Percentiles rank a stretch among this genome's conserved stretches.
Conservation (phyloP, 1,284 basidiomycete genomes). For the Heterobasidion parviporum region DNA sequence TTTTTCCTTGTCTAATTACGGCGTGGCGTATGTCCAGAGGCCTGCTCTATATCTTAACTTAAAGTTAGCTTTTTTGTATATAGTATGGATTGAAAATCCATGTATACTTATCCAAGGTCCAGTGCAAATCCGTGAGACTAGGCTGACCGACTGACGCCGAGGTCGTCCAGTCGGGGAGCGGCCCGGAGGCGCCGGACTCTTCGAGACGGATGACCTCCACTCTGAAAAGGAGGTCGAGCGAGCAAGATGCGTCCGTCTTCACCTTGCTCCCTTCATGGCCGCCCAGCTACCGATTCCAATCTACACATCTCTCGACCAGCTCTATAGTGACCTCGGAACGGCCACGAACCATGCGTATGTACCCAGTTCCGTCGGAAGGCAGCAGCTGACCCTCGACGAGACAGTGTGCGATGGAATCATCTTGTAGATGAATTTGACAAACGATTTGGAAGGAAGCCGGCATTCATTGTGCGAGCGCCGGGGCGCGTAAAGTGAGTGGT, state of each 20-base stretch:
- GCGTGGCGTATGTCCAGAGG: no score
- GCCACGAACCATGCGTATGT: slow-evolving; percentile 51
- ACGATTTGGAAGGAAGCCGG: slow-evolving; percentile 59
- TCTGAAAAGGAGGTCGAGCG: neutral
- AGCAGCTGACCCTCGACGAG: neutral
- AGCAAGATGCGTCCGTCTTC: neutral
- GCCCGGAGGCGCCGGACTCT: neutral
- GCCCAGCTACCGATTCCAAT: slow-evolving; percentile 57
- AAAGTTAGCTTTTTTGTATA: no score
- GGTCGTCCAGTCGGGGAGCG: neutral
- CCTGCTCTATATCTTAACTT: no score
- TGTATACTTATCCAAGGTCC: neutral
- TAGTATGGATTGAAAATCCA: neutral
- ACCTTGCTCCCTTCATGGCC: slow-evolving; percentile 32
- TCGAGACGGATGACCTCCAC: neutral
- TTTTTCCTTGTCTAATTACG: no score
- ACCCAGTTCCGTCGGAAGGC: neutral
- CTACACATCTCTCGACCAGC: slow-evolving; percentile 51
- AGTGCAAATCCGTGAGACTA: neutral
- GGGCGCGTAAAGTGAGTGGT: slow-evolving; percentile 68
- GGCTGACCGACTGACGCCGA: neutral
- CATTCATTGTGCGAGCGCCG: slow-evolving; percentile 73
- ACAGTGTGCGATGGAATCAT: slow-evolving; percentile 53
- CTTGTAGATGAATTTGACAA: slow-evolving; percentile 56
- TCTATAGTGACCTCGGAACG: slow-evolving; percentile 48